Evolutionary conservation across 2,329 filamentous ascomycete genomes (phyloP).

Genomic region (Septoria linicola): DNA sequence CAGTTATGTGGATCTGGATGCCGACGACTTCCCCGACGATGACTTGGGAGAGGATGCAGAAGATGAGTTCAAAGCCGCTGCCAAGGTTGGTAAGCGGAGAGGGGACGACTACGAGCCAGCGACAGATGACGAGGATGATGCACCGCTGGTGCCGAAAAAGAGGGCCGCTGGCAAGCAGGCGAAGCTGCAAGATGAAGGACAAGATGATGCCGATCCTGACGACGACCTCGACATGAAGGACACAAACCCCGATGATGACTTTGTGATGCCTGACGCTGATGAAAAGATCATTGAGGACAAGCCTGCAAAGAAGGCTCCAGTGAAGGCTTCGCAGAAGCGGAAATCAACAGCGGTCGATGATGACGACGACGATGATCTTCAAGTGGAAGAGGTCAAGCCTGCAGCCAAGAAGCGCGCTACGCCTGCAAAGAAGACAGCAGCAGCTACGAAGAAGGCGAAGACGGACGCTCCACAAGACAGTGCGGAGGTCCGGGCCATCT

Average conservation of each 20-base stretch:
- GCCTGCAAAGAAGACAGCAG: conserved; percentile 49
- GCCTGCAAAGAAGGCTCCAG: conserved; percentile 39
- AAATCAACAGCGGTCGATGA: conserved; percentile 59
- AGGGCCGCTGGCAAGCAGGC: conserved; percentile 24
- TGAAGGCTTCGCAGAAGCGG: conserved; percentile 50
- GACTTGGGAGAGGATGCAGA: conserved; percentile 58
- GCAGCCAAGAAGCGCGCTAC: conserved; percentile 56
- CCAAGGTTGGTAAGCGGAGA: conserved; percentile 53
- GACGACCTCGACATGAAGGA: conserved; percentile 57
- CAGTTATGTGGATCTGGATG: conserved; percentile 40
- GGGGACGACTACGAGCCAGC: conserved; percentile 72
- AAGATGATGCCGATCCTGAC: conserved; percentile 44
- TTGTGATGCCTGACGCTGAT: conserved; percentile 46
- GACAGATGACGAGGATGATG: conserved; percentile 66
- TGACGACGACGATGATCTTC: conserved; percentile 53
- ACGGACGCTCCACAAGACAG: conserved; percentile 67
- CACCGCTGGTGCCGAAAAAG: conserved; percentile 55
- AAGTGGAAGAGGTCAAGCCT: conserved; percentile 47
- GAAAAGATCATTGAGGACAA: conserved; percentile 43
- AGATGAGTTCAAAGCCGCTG: conserved; percentile 78
- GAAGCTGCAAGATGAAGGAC: conserved; percentile 39
- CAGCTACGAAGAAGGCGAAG: conserved; percentile 59
- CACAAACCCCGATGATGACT: conserved; percentile 47
- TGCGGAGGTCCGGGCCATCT: conserved; percentile 74
- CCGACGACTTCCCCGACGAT: conserved; percentile 40